These are phyloP conservation scores for Tetrahymena elliotti DNA, from an alignment of 73 alveolate genomes.

Conservation along the genomic window DNA sequence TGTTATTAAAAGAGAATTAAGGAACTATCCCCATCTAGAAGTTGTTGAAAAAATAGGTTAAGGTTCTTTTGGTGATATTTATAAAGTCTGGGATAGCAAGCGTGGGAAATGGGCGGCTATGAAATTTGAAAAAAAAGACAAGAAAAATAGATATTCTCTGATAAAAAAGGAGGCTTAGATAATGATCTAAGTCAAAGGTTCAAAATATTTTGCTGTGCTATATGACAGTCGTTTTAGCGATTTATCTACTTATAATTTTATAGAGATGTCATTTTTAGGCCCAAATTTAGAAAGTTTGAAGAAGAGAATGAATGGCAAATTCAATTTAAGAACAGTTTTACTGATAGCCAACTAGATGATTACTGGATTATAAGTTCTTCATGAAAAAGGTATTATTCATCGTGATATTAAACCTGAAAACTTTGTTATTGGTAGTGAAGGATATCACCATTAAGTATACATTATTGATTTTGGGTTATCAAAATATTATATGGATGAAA, in stretches of 20 bases:
- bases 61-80: slow-evolving; percentile 66
- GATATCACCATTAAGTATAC: slow-evolving; percentile 6
- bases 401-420: slow-evolving; percentile 74
- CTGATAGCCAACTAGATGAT: slow-evolving; percentile 49
- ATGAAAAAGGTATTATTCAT: slow-evolving; percentile 58
- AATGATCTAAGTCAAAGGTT: slow-evolving; percentile 33
- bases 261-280: slow-evolving; percentile 57
- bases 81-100: slow-evolving; percentile 50
- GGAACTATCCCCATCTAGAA: background rate
- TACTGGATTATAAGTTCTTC: slow-evolving; percentile 44
- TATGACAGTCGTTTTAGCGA: slow-evolving; percentile 42
- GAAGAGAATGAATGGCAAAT: slow-evolving; percentile 45
- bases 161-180: slow-evolving; percentile 52
- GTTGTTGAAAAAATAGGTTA: slow-evolving; percentile 57
- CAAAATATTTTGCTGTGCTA: slow-evolving; percentile 46
- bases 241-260: slow-evolving; percentile 47
- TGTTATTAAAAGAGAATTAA: background rate
- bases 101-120: slow-evolving; percentile 58
- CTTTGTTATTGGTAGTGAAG: slow-evolving; percentile 45
- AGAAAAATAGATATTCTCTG: slow-evolving; percentile 48
- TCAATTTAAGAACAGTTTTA: slow-evolving; percentile 33
- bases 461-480: slow-evolving; percentile 75
- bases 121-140: slow-evolving; percentile 59
- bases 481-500: slow-evolving; percentile 54
- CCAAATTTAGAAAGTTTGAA: slow-evolving; percentile 48